A percentile compares a stretch with the other conserved stretches of the same genome.
Conservation (phyloP, 73 alveolate species). For the Symbiodinium pilosum region DNA sequence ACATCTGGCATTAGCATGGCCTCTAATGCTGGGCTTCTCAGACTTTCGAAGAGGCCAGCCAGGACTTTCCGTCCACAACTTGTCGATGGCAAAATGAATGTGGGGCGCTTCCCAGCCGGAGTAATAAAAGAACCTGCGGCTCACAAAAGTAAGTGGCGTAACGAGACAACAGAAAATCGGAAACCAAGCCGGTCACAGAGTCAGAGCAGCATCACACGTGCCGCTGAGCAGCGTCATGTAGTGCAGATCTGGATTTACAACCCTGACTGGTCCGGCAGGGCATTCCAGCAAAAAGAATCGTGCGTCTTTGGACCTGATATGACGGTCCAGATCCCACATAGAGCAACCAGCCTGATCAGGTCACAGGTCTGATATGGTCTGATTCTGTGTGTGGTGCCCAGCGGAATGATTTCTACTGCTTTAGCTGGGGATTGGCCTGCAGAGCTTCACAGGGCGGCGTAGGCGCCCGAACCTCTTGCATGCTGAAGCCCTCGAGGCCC, state of each 20-base stretch:
- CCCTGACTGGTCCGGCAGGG: conserved; percentile 13
- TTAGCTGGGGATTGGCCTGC: conserved; percentile 12
- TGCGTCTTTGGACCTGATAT: conserved; percentile 19
- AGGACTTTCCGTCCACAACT: conserved; percentile 66
- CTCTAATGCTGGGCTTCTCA: conserved; percentile 56
- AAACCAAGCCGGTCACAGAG: too few relatives aligned
- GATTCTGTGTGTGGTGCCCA: neutral
- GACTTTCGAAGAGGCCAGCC: conserved; percentile 82
- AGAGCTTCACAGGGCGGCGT: conserved; percentile 23
- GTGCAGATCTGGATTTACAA: conserved; percentile 51
- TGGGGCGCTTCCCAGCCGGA: conserved; percentile 81
- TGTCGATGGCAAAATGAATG: conserved; percentile 62
- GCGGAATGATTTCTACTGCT: neutral
- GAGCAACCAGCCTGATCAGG: conserved; percentile 78
- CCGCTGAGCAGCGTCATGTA: conserved; percentile 64
- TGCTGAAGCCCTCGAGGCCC: conserved; percentile 39
- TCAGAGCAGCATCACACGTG: neutral
- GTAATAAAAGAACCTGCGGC: conserved; percentile 75
- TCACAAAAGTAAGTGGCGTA: neutral
- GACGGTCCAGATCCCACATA: conserved; percentile 39
- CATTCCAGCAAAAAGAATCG: conserved; percentile 75
- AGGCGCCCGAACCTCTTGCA: conserved; percentile 83
- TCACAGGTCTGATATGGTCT: neutral
- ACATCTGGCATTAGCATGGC: neutral
- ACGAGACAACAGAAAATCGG: too few relatives aligned